Conservation (phyloP, 1,284 basidiomycete genomes). For the Irpex sp. region DNA sequence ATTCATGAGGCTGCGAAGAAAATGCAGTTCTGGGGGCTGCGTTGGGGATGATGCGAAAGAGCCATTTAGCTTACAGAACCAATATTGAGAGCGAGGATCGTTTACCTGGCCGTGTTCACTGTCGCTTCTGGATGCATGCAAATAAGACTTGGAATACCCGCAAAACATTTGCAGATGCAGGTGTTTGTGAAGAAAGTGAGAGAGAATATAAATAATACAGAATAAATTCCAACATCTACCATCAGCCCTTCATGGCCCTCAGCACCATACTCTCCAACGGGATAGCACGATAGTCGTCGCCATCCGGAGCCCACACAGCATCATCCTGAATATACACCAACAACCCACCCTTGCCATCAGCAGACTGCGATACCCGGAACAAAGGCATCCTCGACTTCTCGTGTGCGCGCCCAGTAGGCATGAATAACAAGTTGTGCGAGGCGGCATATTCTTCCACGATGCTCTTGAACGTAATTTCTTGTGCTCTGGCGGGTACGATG, state of each 20-base stretch:
- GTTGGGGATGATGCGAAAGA: too few relatives aligned
- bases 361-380: conserved; percentile 74
- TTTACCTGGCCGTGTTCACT: too few relatives aligned
- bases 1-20: too few relatives aligned
- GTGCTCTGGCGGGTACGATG: conserved; percentile 40
- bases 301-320: conserved; percentile 75
- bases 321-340: conserved; percentile 86
- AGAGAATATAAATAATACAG: too few relatives aligned
- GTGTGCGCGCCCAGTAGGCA: conserved; percentile 82
- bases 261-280: conserved; percentile 68
- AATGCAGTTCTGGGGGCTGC: too few relatives aligned
- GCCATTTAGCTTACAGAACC: too few relatives aligned
- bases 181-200: too few relatives aligned
- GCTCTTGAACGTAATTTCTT: conserved; percentile 84
- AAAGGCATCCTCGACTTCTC: conserved; percentile 82
- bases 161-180: too few relatives aligned
- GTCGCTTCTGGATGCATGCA: too few relatives aligned
- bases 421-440: conserved; percentile 81
- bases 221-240: background rate
- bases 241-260: conserved; percentile 39
- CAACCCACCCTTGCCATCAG: conserved; percentile 82
- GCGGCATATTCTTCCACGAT: conserved; percentile 89
- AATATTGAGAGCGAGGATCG: too few relatives aligned
- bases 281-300: conserved; percentile 59
- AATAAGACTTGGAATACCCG: too few relatives aligned